A percentile compares a stretch with the other conserved stretches of the same genome.
phyloP scores from a whole-genome alignment of 306 rosid genomes.

The Vigna unguiculata region DNA sequence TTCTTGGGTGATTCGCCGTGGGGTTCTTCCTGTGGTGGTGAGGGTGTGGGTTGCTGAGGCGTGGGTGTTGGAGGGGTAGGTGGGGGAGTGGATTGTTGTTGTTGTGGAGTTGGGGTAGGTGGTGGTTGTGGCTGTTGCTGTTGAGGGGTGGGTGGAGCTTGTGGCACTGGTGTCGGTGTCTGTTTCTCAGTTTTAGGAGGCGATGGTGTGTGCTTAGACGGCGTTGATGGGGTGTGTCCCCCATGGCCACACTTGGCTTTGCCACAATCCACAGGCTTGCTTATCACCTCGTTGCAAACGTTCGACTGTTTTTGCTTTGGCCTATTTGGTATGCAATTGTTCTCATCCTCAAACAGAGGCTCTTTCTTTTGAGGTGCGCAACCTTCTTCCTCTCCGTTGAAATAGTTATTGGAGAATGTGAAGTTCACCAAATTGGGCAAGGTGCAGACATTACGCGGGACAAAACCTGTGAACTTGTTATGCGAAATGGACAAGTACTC shows the following conservation, averaged over 20 bases:
- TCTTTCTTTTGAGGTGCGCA: conserved; percentile 55
- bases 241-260: conserved; percentile 58
- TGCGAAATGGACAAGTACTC: conserved; percentile 53
- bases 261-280: conserved; percentile 72
- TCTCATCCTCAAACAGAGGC: conserved; percentile 45
- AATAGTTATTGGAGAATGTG: conserved; percentile 66
- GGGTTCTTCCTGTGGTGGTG: conserved; percentile 29
- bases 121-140: background rate
- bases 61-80: too few species aligned
- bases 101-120: background rate
- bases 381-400: conserved; percentile 62
- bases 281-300: conserved; percentile 56
- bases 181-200: too few species aligned
- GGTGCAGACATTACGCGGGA: conserved; percentile 55
- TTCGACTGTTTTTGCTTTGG: conserved; percentile 58
- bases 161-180: too few species aligned
- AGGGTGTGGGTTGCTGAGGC: background rate
- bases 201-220: too few species aligned
- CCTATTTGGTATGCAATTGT: conserved; percentile 68
- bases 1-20: background rate
- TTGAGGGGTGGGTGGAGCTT: too few species aligned
- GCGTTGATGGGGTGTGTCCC: background rate
- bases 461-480: conserved; percentile 71
- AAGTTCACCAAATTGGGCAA: conserved; percentile 63
- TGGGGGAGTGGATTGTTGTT: background rate